Percentiles rank a stretch among this genome's conserved stretches.
Conservation (phyloP, 1,284 basidiomycete species). For the Ustilago trichophora region DNA sequence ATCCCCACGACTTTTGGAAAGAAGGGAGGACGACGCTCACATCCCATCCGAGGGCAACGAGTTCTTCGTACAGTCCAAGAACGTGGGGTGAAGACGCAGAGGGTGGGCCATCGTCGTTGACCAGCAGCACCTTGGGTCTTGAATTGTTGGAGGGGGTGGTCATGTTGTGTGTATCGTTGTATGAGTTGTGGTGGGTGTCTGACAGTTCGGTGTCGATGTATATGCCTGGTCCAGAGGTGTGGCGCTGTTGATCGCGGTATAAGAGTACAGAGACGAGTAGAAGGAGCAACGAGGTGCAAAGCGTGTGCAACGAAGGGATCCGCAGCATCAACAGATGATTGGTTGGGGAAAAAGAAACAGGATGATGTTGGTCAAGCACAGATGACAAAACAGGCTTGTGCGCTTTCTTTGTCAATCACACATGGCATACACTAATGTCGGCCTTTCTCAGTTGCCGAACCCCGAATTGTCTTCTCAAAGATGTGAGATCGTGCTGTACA, state of each 20-base stretch:
- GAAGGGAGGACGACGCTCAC: slow-evolving; percentile 64
- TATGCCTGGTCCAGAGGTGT: slow-evolving; percentile 2
- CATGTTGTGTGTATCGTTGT: neutral
- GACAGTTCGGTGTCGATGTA: slow-evolving; percentile 23
- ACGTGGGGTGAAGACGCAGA: slow-evolving; percentile 59
- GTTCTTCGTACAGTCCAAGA: slow-evolving; percentile 53
- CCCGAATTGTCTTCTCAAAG: too few species aligned
- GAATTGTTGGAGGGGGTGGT: neutral
- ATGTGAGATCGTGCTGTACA: neutral
- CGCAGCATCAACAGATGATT: slow-evolving; percentile 13
- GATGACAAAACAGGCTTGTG: neutral
- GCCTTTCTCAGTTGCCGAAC: too few species aligned
- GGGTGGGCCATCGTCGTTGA: slow-evolving; percentile 65
- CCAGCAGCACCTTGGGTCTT: slow-evolving; percentile 50
- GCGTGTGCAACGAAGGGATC: slow-evolving; percentile 15
- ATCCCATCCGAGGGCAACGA: slow-evolving; percentile 54
- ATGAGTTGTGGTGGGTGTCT: slow-evolving; percentile 9
- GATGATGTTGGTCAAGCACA: neutral
- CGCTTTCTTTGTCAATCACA: slow-evolving; percentile 1
- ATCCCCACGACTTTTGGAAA: slow-evolving; percentile 58
- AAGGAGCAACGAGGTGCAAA: slow-evolving; percentile 26
- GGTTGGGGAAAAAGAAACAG: neutral
- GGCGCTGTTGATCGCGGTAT: slow-evolving; percentile 12
- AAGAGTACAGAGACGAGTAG: slow-evolving; percentile 26
- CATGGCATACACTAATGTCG: too few species aligned